phyloP scores from a whole-genome alignment of 2,329 filamentous ascomycete genomes.

The Alternaria sp. region DNA sequence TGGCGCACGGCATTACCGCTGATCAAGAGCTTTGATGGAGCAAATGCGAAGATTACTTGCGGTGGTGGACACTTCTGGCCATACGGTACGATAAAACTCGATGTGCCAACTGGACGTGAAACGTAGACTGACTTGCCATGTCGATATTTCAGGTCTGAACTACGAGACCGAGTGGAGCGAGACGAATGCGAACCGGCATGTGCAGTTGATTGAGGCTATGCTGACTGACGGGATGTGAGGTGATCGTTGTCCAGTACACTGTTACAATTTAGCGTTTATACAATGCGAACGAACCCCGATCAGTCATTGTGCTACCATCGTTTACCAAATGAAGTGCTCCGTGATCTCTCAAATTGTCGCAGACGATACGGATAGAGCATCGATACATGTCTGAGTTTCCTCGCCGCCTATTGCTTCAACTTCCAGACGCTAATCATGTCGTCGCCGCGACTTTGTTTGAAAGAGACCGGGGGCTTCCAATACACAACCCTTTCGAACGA shows the following conservation, averaged over 20 bases:
- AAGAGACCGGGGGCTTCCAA: constrained; percentile 23
- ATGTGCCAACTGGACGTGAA: not conserved
- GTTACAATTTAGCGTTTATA: not conserved
- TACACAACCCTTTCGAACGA: constrained; percentile 16
- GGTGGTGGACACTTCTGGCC: constrained; percentile 44
- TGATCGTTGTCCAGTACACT: not conserved
- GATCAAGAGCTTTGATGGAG: constrained; percentile 38
- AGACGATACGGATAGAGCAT: not conserved
- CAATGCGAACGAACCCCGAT: not conserved
- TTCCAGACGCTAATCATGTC: constrained; percentile 28
- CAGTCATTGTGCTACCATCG: not conserved
- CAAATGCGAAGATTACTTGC: constrained; percentile 40
- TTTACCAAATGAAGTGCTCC: not conserved
- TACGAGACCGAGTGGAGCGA: constrained; percentile 46
- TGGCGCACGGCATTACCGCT: constrained; percentile 43
- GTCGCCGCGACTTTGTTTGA: constrained; percentile 20
- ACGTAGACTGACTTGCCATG: not conserved
- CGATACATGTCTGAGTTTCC: not conserved
- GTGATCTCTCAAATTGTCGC: not conserved
- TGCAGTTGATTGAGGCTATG: constrained; percentile 42
- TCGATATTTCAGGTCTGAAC: constrained; percentile 24
- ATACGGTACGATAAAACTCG: constrained; percentile 20
- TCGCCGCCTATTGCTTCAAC: constrained; percentile 6
- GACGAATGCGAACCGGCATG: constrained; percentile 44
- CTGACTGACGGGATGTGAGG: constrained; percentile 39